Evolutionary conservation across 1,139 yeast genomes (phyloP), one percentile per base, ranked within the genome.

Genomic region (Pichia sp.): DNA sequence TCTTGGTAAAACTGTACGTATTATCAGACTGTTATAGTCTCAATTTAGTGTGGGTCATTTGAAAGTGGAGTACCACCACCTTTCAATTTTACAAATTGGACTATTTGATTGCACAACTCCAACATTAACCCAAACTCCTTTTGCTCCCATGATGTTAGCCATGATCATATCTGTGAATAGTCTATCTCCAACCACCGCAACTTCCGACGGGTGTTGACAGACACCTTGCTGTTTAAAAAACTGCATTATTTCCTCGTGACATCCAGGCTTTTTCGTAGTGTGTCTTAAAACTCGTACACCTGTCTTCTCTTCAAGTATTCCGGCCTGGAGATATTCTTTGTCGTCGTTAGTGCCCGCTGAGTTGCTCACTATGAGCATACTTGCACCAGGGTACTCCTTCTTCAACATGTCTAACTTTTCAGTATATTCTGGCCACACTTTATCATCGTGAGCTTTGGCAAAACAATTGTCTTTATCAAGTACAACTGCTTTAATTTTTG

Each of bases 401-500:
- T 77, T 75, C 53, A 92, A 74, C 34, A 68, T 64, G 5, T 74
- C 70, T 95, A 95, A 90, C 15, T 79, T 76, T 8, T 73, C 75
- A 66, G 72, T 62, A 64, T 90, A 90, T 1, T 73, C 87, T 0
- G 88, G 90, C 89, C 90, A 90, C 1, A 93, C 87, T 57, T 81
- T 79, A 62, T 85, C 87, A 56, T 84, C 87, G 57, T 89, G 87
- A 49, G 95, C 95, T 61, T 79, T 78, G 4, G 99, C 96, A 69
- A 93, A 87, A 66, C 98, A 93, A 68, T 93, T 95, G 70, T 93
- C 99, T 69, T 95, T 93, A 68, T 93, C 99, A 32, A 93, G 75
- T 0, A 93, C 95, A 2, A 93, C 79, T 0, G 95, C 97, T 62
- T 81, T 85, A 58, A 90, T 87, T 11, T 70, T 67, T 10, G 86